phyloP scores from a whole-genome alignment of 192 early-diverging fungal genomes.

The Mortierella hygrophila region DNA sequence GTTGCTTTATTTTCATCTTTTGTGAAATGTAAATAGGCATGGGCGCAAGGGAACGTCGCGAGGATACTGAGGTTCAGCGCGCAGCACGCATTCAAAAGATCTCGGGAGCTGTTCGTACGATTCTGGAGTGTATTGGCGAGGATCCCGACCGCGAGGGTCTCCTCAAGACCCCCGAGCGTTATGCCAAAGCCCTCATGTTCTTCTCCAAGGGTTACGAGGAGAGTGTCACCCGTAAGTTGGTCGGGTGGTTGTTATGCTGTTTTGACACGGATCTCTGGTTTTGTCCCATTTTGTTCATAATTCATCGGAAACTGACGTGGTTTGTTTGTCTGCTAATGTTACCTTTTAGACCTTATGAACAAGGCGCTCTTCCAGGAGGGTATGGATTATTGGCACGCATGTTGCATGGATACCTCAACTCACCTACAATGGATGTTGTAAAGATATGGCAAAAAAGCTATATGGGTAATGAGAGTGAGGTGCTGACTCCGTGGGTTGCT shows the following conservation, averaged over 20 bases:
- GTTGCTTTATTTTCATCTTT: neutral
- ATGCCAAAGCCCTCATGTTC: constrained; percentile 97
- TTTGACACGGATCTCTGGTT: neutral
- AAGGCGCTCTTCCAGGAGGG: constrained; percentile 97
- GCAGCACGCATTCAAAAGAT: constrained; percentile 81
- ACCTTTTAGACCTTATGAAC: constrained; percentile 84
- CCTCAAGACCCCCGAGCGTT: constrained; percentile 94
- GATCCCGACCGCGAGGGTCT: constrained; percentile 95
- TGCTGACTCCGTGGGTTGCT: neutral
- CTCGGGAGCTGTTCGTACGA: constrained; percentile 85
- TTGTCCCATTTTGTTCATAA: neutral
- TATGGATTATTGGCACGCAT: constrained; percentile 16
- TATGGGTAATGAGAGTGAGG: too few species aligned
- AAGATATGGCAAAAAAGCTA: too few species aligned
- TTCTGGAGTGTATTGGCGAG: constrained; percentile 95
- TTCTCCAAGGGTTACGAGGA: constrained; percentile 99
- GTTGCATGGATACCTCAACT: neutral
- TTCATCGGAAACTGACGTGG: neutral
- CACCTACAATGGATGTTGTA: neutral
- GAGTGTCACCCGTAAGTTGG: constrained; percentile 73
- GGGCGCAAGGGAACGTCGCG: constrained; percentile 82
- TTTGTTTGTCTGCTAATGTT: neutral
- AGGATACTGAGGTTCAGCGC: constrained; percentile 83
- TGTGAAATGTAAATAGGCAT: constrained; percentile 62
- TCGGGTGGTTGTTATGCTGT: neutral